Percentiles rank a stretch among this genome's conserved stretches.
Conservation (phyloP, 148 eudicot genomes). For the Amaranthus cruentus region DNA sequence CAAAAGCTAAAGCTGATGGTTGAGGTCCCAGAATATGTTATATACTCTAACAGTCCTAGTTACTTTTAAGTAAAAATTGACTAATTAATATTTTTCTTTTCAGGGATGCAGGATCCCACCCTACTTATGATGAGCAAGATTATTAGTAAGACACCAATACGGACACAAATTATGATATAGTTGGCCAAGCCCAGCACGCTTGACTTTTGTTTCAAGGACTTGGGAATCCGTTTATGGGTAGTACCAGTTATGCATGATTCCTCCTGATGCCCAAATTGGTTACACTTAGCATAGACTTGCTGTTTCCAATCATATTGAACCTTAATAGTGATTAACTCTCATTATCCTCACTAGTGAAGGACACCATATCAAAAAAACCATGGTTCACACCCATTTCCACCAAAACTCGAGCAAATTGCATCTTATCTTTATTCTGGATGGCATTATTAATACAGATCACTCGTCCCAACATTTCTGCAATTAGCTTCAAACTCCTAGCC, state of each 20-base stretch:
- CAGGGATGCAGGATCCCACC: neutral
- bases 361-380: neutral
- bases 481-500: neutral
- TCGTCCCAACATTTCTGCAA: neutral
- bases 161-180: neutral
- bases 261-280: neutral
- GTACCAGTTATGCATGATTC: neutral
- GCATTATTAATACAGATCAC: too few species aligned
- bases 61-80: too few species aligned
- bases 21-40: too few species aligned
- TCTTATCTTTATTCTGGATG: neutral
- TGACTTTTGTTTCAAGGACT: neutral
- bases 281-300: neutral
- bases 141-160: neutral
- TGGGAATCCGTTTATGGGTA: neutral
- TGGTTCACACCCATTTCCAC: neutral
- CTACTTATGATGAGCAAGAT: neutral
- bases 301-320: neutral
- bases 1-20: too few species aligned
- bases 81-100: neutral
- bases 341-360: neutral
- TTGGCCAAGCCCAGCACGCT: neutral
- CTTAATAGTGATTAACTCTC: neutral
- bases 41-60: too few species aligned
- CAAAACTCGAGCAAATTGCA: neutral